Conservation (phyloP, 2,329 filamentous ascomycete species). For the Fusarium torreyae region DNA sequence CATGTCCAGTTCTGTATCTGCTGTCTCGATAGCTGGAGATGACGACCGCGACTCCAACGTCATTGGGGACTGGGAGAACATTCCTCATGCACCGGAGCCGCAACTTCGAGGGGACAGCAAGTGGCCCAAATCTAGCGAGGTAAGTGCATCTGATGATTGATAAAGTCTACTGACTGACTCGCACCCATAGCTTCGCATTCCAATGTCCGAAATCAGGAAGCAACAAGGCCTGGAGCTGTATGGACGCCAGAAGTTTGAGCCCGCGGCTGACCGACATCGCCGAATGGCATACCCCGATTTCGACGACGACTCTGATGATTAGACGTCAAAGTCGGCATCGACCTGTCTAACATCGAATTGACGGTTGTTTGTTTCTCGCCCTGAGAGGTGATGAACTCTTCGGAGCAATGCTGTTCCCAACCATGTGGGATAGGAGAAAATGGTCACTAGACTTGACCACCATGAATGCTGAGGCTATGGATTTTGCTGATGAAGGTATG, state of each 20-base stretch:
- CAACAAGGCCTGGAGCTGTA: conserved; percentile 7
- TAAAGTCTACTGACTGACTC: not conserved
- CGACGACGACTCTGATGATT: conserved; percentile 42
- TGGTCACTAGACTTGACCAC: not conserved
- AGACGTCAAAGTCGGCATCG: not conserved
- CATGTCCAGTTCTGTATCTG: conserved; percentile 34
- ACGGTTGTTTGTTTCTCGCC: not conserved
- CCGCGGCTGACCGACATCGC: conserved; percentile 36
- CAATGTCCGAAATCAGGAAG: conserved; percentile 38
- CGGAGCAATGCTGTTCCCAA: not conserved
- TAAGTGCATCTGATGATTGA: conserved; percentile 11
- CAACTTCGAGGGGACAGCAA: conserved; percentile 23
- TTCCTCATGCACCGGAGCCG: not conserved
- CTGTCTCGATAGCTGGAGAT: conserved; percentile 17
- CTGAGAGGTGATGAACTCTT: not conserved
- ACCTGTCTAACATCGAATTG: not conserved
- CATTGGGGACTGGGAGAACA: conserved; percentile 25
- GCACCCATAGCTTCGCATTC: conserved; percentile 29
- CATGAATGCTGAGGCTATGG: not conserved
- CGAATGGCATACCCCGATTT: conserved; percentile 44
- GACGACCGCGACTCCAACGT: conserved; percentile 27
- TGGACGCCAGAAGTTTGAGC: conserved; percentile 23
- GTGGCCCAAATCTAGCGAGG: conserved; percentile 48
- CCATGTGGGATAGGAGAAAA: not conserved
- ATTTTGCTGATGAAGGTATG: not conserved